Evolutionary conservation across 2,329 filamentous ascomycete genomes (phyloP).

Genomic region (Aspergillus sp.): DNA sequence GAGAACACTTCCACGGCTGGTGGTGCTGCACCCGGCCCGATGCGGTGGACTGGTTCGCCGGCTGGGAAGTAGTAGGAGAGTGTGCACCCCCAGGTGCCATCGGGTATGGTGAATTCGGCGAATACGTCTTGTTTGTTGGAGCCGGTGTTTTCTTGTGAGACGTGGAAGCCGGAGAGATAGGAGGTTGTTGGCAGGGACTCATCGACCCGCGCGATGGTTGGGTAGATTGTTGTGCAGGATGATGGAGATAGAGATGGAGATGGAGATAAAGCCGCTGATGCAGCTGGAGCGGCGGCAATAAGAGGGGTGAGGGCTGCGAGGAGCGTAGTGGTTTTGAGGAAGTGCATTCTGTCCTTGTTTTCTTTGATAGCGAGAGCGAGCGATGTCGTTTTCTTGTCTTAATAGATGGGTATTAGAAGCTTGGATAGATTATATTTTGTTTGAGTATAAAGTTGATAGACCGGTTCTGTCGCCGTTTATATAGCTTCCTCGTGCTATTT

Average conservation of each 20-base stretch:
- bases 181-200: conserved; percentile 2
- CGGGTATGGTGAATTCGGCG: conserved; percentile 9
- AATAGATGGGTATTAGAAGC: background rate
- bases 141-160: conserved; percentile 4
- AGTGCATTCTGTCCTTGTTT: background rate
- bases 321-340: background rate
- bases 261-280: background rate
- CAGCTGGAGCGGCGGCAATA: background rate
- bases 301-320: background rate
- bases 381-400: too few relatives aligned
- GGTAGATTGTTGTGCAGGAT: conserved; percentile 7
- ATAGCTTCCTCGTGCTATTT: too few relatives aligned
- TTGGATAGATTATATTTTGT: background rate
- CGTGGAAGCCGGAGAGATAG: conserved; percentile 8
- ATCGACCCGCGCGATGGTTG: conserved; percentile 8
- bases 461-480: too few relatives aligned
- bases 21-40: background rate
- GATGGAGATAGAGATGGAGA: background rate
- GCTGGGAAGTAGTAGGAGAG: conserved; percentile 12
- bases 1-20: conserved; percentile 8
- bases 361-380: too few relatives aligned
- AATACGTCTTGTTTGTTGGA: conserved; percentile 10
- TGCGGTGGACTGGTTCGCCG: background rate
- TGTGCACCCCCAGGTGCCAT: conserved; percentile 10
- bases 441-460: too few relatives aligned